Evolutionary conservation across 805 yeast genomes (phyloP).

Genomic region (Suhomyces sp.): DNA sequence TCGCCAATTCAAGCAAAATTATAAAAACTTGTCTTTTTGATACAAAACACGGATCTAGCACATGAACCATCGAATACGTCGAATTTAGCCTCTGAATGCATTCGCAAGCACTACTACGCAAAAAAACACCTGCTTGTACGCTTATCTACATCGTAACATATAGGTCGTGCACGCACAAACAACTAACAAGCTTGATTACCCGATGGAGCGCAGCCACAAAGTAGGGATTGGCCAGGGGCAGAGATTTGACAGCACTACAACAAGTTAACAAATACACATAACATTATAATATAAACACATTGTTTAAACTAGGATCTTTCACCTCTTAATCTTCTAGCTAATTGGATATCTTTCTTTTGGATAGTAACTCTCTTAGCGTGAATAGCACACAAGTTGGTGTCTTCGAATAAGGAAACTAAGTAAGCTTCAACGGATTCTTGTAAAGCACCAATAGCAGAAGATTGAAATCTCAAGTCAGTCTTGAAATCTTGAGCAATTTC

Average conservation of each 20-base stretch:
- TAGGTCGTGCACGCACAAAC: not conserved
- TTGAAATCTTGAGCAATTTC: conserved; percentile 48
- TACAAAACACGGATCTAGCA: too few species aligned
- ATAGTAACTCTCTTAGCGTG: conserved; percentile 49
- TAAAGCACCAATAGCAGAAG: conserved; percentile 47
- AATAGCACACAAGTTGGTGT: conserved; percentile 48
- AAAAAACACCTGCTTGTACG: not conserved
- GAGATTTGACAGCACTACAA: not conserved
- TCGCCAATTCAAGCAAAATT: not conserved
- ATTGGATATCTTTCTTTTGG: conserved; percentile 48
- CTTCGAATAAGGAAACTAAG: conserved; percentile 46
- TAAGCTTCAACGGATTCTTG: conserved; percentile 48
- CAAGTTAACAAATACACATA: not conserved
- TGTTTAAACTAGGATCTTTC: conserved; percentile 35
- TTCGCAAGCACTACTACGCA: not conserved
- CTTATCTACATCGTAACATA: not conserved
- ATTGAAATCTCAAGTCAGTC: conserved; percentile 46
- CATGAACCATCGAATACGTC: too few species aligned
- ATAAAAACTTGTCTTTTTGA: not conserved
- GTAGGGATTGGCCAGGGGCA: not conserved
- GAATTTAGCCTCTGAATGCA: not conserved
- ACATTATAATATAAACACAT: not conserved
- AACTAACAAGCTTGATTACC: not conserved
- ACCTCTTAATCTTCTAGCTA: conserved; percentile 50
- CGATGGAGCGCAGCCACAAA: not conserved